A percentile compares a stretch with the other conserved stretches of the same genome.
Evolutionary conservation across 306 rosid genomes (phyloP).

Genomic region (Rosa multiflora): DNA sequence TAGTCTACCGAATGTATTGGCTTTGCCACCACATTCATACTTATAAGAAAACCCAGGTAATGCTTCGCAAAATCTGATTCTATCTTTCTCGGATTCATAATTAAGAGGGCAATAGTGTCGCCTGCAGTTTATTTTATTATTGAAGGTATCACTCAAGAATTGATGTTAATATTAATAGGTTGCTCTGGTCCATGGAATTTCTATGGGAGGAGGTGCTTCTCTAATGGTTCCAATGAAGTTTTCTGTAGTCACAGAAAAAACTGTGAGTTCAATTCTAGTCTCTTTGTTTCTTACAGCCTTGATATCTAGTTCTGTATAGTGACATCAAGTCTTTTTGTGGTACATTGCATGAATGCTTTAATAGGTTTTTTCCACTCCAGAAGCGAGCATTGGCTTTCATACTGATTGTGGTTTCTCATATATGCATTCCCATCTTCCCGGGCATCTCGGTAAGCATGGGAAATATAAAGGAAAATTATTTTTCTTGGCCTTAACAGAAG

Average conservation of each 20-base stretch:
- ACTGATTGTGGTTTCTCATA: slow-evolving; percentile 94
- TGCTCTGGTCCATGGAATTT: slow-evolving; percentile 82
- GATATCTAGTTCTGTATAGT: slow-evolving; percentile 2
- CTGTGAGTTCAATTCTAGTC: slow-evolving; percentile 51
- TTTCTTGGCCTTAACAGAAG: neutral
- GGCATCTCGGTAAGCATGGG: slow-evolving; percentile 62
- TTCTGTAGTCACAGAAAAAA: slow-evolving; percentile 86
- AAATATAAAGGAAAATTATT: neutral
- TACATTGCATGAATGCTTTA: slow-evolving; percentile 21
- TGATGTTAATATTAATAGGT: slow-evolving; percentile 49
- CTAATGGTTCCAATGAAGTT: slow-evolving; percentile 87
- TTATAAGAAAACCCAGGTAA: slow-evolving; percentile 86
- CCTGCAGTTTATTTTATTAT: slow-evolving; percentile 10
- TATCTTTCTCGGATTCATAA: neutral
- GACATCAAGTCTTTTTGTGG: slow-evolving; percentile 15
- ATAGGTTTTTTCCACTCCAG: slow-evolving; percentile 90
- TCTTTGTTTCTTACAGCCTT: neutral
- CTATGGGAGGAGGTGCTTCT: slow-evolving; percentile 98
- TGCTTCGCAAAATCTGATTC: slow-evolving; percentile 3
- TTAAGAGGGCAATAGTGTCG: neutral
- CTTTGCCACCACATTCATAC: slow-evolving; percentile 85
- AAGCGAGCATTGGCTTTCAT: slow-evolving; percentile 93
- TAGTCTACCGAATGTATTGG: slow-evolving; percentile 91
- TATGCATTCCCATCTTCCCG: slow-evolving; percentile 74
- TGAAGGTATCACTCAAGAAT: slow-evolving; percentile 5